Percentiles rank a stretch among this genome's conserved stretches.
Conservation (phyloP, 2,329 filamentous ascomycete genomes). For the Pseudohalonectria lignicola region DNA sequence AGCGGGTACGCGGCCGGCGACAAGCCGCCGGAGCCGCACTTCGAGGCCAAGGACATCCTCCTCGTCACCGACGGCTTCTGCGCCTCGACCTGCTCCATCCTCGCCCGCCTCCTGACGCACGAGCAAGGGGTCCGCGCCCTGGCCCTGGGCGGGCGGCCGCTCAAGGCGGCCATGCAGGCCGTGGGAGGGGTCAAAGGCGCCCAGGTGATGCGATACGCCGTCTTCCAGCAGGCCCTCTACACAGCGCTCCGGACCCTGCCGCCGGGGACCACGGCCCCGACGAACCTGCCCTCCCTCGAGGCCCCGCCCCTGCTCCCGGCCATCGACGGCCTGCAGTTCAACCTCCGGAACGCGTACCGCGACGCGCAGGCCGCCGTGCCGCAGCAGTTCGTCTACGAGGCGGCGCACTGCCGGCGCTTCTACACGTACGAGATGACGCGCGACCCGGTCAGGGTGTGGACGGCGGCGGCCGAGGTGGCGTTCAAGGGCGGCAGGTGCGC, state of each 20-base stretch:
- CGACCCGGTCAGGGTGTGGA: constrained; percentile 35
- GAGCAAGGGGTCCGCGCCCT: constrained; percentile 38
- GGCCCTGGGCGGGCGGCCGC: constrained; percentile 46
- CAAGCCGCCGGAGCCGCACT: constrained; percentile 2
- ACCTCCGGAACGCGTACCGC: constrained; percentile 27
- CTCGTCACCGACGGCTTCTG: constrained; percentile 14
- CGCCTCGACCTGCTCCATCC: constrained; percentile 14
- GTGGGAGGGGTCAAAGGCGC: constrained; percentile 51
- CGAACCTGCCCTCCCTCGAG: not conserved
- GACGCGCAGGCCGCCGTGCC: constrained; percentile 26
- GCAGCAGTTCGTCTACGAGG: constrained; percentile 35
- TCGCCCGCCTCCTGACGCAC: constrained; percentile 15
- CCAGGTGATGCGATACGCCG: constrained; percentile 8
- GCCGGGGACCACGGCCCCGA: not conserved
- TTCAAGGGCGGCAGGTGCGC: constrained; percentile 9
- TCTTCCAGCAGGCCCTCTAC: constrained; percentile 8
- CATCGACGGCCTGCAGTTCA: constrained; percentile 16
- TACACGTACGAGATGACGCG: constrained; percentile 36
- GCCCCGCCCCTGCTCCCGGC: constrained; percentile 7
- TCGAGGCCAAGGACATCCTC: constrained; percentile 8
- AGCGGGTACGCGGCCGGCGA: constrained; percentile 4
- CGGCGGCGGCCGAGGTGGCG: constrained; percentile 26
- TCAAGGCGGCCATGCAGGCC: constrained; percentile 42
- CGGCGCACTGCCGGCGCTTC: constrained; percentile 39
- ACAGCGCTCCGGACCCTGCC: constrained; percentile 8